phyloP scores from a whole-genome alignment of 2,329 filamentous ascomycete species.

The Ophiostoma quercus region DNA sequence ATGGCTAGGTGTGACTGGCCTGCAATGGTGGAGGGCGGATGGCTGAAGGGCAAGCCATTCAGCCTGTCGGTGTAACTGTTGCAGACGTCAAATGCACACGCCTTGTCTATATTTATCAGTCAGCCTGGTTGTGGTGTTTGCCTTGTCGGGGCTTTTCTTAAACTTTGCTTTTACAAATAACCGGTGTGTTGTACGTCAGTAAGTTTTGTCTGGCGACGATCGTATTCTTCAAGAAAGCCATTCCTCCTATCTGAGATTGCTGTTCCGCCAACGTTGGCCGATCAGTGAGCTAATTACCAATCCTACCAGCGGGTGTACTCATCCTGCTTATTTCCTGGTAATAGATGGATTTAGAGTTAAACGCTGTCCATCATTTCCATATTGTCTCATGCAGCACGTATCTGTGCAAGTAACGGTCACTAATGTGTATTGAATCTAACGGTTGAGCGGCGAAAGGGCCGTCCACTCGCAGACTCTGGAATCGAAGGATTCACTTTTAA shows the following conservation, averaged over 20 bases:
- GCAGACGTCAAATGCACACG: conserved; percentile 5
- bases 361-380: background rate
- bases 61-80: background rate
- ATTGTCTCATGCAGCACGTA: background rate
- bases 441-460: background rate
- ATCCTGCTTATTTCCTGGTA: background rate
- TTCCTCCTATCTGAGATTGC: background rate
- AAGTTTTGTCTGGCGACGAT: background rate
- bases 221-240: background rate
- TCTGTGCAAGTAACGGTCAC: no score
- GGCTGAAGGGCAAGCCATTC: background rate
- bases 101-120: background rate
- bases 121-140: background rate
- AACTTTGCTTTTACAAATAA: no score
- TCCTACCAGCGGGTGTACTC: background rate
- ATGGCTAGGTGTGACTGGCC: background rate
- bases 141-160: background rate
- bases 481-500: no score
- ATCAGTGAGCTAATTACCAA: background rate
- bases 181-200: no score
- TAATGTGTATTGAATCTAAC: background rate
- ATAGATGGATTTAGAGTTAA: background rate
- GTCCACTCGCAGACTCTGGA: background rate
- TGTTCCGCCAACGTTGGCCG: background rate
- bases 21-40: no score